Percentiles rank a stretch among this genome's conserved stretches.
These are phyloP conservation scores for Paramecium caudatum DNA, from an alignment of 73 alveolate genomes.

Conservation along the genomic window DNA sequence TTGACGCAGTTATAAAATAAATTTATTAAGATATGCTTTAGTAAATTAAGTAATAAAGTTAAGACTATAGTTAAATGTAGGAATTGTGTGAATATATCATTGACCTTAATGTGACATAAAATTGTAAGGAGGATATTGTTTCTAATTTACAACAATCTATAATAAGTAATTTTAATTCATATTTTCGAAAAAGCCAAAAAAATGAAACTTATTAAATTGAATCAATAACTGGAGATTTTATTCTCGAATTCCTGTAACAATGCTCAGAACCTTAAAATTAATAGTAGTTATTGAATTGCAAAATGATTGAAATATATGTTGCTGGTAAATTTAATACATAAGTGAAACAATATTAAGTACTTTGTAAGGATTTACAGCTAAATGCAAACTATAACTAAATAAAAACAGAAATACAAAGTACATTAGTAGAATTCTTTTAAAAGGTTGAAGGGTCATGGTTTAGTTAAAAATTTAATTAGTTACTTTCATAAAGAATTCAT, in stretches of 20 bases:
- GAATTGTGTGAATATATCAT: background rate
- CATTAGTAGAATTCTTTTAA: background rate
- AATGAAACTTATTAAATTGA: constrained; percentile 38
- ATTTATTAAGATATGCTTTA: constrained; percentile 23
- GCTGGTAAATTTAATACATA: background rate
- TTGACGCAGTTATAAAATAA: background rate
- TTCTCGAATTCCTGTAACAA: constrained; percentile 19
- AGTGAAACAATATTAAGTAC: background rate
- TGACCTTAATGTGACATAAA: background rate
- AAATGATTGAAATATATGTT: background rate
- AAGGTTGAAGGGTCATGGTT: background rate
- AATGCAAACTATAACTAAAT: background rate
- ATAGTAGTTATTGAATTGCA: background rate
- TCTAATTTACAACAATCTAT: background rate
- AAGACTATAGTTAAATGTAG: background rate
- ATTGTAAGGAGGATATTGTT: background rate
- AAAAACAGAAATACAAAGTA: background rate
- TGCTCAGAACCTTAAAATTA: constrained; percentile 17
- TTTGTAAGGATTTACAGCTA: background rate
- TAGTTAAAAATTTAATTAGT: background rate
- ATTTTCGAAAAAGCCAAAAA: background rate
- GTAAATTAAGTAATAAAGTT: background rate
- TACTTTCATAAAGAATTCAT: constrained; percentile 7
- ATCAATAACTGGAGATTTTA: constrained; percentile 5
- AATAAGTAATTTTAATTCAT: background rate